A percentile compares a stretch with the other conserved stretches of the same genome.
Evolutionary conservation across 768 basidiomycete species (phyloP).

Genomic region (Kwoniella sp.): DNA sequence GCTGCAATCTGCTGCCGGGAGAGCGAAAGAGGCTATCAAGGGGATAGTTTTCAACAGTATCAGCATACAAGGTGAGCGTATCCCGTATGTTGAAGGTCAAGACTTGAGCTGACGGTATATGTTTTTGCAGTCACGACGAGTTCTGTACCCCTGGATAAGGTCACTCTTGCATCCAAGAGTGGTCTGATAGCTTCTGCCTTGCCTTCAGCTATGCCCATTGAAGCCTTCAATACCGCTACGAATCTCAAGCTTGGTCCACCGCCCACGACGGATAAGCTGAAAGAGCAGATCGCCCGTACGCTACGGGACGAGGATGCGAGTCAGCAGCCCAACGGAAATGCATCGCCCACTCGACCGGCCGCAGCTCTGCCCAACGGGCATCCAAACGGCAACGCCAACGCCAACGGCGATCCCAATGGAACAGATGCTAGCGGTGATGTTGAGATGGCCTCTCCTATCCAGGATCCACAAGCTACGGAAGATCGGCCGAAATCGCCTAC

Average conservation of each 20-base stretch:
- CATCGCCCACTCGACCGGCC: slow-evolving; percentile 5
- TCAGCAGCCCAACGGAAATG: slow-evolving; percentile 20
- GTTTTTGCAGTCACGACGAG: slow-evolving; percentile 32
- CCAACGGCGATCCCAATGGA: slow-evolving; percentile 11
- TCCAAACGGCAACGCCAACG: slow-evolving; percentile 24
- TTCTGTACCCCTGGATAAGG: slow-evolving; percentile 40
- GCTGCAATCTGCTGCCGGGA: slow-evolving; percentile 79
- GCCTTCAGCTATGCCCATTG: slow-evolving; percentile 62
- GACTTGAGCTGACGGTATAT: slow-evolving; percentile 1
- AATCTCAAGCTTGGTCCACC: slow-evolving; percentile 82
- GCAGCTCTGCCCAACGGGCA: slow-evolving; percentile 23
- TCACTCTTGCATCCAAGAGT: slow-evolving; percentile 36
- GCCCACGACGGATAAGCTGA: slow-evolving; percentile 77
- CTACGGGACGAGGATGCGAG: slow-evolving; percentile 67
- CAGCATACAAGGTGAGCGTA: slow-evolving; percentile 75
- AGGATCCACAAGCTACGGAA: slow-evolving; percentile 1
- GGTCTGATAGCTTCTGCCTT: slow-evolving; percentile 79
- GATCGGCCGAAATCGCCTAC: slow-evolving; percentile 2
- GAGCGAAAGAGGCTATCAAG: slow-evolving; percentile 87
- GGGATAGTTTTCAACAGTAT: slow-evolving; percentile 92
- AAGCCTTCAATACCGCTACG: slow-evolving; percentile 71
- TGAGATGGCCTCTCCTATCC: slow-evolving; percentile 28
- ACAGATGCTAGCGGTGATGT: slow-evolving; percentile 63
- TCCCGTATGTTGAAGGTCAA: not conserved
- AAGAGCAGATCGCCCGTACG: slow-evolving; percentile 75